Evolutionary conservation across 345 rosid species (phyloP), one percentile per base, ranked within the genome.

Genomic region (Ailanthus altissimus): DNA sequence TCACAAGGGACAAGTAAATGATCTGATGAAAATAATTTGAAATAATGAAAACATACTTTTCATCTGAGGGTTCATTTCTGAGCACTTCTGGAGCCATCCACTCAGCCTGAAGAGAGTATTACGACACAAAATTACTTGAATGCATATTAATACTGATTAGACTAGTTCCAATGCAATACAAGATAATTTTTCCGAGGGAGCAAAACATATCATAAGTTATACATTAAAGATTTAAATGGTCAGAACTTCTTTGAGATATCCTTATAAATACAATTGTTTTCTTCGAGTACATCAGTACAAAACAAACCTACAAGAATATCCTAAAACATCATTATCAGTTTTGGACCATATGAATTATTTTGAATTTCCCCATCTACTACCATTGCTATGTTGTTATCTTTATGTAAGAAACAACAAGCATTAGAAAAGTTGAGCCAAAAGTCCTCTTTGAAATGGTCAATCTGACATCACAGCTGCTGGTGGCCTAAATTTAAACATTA

Each of bases 61-160:
- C 99, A 75, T 95, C 85, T 32, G 97, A 90, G n/a, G 94, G 99
- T 86, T 95, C 97, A 69, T 95, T 95, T 88, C 93, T 85, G 59
- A 95, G 93, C 83, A 95, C 92, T 88, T 95, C 99, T 51, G 99
- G 99, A 72, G 99, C 98, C 98, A 95, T 95, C 99, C 99, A 95
- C 81, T 95, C 98, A 63, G 98, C 99, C 99, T 93, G 87, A 78
- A 84, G 53, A 72, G 13, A 62, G 40, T 47, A 5, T 70, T 23
- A 79, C 18, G 66, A 80, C 25, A 80, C 32, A 60, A 32, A 77
- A 26, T 76, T 14, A 57, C 45, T 74, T 42, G 54, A 58, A 25
- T 49, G 53, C 26, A 57, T 36, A 14, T 14, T 21, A 75, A 40
- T 46, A 23, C 13, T 10, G 25, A 26, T 69, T 56, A 73, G 3